phyloP scores from a whole-genome alignment of 176 grass and related monocot genomes.

The Panicum miliaceum region DNA sequence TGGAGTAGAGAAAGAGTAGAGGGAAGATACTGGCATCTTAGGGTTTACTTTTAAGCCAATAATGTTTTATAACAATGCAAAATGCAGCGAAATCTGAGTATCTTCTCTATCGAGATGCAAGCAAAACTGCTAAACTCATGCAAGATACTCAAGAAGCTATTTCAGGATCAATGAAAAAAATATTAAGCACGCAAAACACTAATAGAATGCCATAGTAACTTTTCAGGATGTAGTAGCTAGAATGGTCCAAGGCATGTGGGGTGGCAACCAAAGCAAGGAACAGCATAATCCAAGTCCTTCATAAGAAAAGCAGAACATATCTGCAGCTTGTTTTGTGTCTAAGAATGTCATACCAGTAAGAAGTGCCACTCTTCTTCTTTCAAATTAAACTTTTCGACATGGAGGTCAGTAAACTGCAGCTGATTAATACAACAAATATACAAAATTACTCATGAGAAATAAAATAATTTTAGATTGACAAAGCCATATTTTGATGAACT shows the following conservation, averaged over 20 bases:
- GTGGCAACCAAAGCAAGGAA: conserved; percentile 6
- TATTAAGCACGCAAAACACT: background rate
- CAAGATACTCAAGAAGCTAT: conserved; percentile 4
- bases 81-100: conserved; percentile 3
- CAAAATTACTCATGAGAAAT: conserved; percentile 47
- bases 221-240: conserved; percentile 3
- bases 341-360: conserved; percentile 54
- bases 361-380: conserved; percentile 82
- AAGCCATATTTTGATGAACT: conserved; percentile 47
- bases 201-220: conserved; percentile 16
- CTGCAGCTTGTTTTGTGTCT: background rate
- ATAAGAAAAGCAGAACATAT: background rate
- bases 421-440: conserved; percentile 50
- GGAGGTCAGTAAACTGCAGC: conserved; percentile 72
- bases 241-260: background rate
- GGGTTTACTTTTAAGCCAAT: no score
- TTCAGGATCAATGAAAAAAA: background rate
- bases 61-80: no score
- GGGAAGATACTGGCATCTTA: no score
- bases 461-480: background rate
- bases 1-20: no score
- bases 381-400: conserved; percentile 68
- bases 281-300: background rate
- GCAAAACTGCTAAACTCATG: conserved; percentile 10
- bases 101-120: background rate